Evolutionary conservation across 768 basidiomycete genomes (phyloP), one percentile per base, ranked within the genome.

Genomic region (Leccinum subgranulosum): DNA sequence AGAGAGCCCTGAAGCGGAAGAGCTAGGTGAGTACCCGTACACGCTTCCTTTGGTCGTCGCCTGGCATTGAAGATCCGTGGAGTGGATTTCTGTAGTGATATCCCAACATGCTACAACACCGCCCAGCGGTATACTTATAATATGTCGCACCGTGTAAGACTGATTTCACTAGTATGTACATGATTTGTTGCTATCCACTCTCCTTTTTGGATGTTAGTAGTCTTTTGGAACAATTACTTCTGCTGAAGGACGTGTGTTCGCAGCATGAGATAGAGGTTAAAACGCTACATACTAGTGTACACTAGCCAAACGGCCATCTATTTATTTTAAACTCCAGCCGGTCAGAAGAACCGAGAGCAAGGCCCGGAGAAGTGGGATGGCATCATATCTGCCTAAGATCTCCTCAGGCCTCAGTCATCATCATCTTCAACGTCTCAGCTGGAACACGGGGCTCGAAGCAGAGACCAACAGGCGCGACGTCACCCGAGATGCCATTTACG

Each of bases 391-490:
- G 2, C 48, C 15, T 25, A 25, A 31, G 12, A 31, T 15, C 34
- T 41, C 31, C 5, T 33, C 31, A 27, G 1, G 1, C 7, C 23
- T 43, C 29, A 54, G 57, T 51, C 47, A 48, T 27, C 47, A 64
- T 56, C n/a, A 1, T 14, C 49, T 21, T 49, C 45, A 69, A 36
- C 29, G 45, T 53, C 29, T 57, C 59, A 5, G 46, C 47, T 3
- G 47, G 9, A 23, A 73, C 61, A 25, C 81, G 63, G 1, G 83
- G 81, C 60, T 79, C 77, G 60, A 87, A 86, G 7, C 65, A 58
- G 1, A 82, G 80, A 31, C 74, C 73, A 65, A 86, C 84, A 8
- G 83, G 83, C 59, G 81, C 77, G 10, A 6, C 4, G 27, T 59
- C 10, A 11, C 39, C 17, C 17, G 36, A 8, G 17, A 39, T 48